A percentile compares a stretch with the other conserved stretches of the same genome.
Conservation (phyloP, 352 stramenopile species). For the Blastocystis sp. region DNA sequence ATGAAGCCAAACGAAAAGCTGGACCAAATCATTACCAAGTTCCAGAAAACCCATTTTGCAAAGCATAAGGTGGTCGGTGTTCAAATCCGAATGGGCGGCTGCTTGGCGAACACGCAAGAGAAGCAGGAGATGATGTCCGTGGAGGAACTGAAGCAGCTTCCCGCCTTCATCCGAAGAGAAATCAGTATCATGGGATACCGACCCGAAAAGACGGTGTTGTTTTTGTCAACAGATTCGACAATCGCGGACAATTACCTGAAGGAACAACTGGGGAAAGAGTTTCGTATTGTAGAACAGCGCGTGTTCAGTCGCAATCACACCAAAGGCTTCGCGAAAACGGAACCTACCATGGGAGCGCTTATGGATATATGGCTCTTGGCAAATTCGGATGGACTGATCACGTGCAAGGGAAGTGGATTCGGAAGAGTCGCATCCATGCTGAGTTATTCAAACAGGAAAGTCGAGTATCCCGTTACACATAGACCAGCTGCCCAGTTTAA, state of each 20-base stretch:
- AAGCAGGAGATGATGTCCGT: background rate
- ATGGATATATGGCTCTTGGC: background rate
- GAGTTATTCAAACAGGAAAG: background rate
- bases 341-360: too few species aligned
- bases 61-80: background rate
- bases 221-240: background rate
- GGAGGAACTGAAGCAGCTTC: background rate
- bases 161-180: background rate
- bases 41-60: too few species aligned
- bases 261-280: background rate
- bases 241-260: background rate
- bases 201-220: background rate
- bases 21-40: too few species aligned
- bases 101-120: background rate
- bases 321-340: background rate
- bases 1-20: too few species aligned
- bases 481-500: background rate
- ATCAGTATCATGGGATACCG: background rate
- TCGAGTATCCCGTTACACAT: background rate
- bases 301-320: too few species aligned
- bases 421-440: background rate
- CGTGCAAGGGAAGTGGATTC: background rate
- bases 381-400: background rate
- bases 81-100: background rate
- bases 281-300: too few species aligned